These are phyloP conservation scores for Acorus calamus DNA, from an alignment of 106 monocot genomes.

Conservation along the genomic window DNA sequence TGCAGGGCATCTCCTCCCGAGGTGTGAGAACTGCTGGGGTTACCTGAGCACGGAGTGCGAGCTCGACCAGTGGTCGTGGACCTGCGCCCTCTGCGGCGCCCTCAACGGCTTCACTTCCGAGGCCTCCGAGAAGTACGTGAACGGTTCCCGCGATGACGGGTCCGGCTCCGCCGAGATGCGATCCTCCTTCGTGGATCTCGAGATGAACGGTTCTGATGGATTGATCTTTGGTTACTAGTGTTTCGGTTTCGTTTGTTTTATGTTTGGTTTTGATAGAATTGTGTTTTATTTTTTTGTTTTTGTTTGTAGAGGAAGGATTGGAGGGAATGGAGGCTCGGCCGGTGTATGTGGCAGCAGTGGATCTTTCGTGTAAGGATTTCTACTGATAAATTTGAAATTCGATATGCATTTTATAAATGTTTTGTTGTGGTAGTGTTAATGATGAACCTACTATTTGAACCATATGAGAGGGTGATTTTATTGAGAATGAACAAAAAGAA, in stretches of 20 bases:
- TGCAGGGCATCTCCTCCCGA: slow-evolving; percentile 66
- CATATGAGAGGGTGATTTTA: no score
- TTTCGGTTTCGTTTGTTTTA: not conserved
- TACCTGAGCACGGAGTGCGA: slow-evolving; percentile 92
- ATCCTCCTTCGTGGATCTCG: slow-evolving; percentile 92
- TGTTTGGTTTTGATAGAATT: no score
- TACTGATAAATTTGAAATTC: no score
- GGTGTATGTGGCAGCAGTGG: slow-evolving; percentile 88
- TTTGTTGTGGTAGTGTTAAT: no score
- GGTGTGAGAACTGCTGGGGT: slow-evolving; percentile 93
- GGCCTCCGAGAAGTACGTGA: slow-evolving; percentile 35
- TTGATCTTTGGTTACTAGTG: not conserved
- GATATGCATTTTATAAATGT: no score
- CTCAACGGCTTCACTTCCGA: slow-evolving; percentile 60
- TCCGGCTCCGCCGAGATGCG: slow-evolving; percentile 48
- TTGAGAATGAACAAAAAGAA: no score
- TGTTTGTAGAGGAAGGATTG: slow-evolving; percentile 30
- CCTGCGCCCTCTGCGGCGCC: slow-evolving; percentile 70
- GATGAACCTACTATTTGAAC: no score
- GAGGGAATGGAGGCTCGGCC: slow-evolving; percentile 50
- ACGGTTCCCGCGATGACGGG: slow-evolving; percentile 12
- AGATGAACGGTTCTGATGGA: slow-evolving; percentile 36
- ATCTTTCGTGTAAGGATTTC: slow-evolving; percentile 66
- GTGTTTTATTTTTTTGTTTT: not conserved
- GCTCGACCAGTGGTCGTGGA: slow-evolving; percentile 90